phyloP scores from a whole-genome alignment of 495 filamentous ascomycete species.

The Pyrenopolyporus hunteri region DNA sequence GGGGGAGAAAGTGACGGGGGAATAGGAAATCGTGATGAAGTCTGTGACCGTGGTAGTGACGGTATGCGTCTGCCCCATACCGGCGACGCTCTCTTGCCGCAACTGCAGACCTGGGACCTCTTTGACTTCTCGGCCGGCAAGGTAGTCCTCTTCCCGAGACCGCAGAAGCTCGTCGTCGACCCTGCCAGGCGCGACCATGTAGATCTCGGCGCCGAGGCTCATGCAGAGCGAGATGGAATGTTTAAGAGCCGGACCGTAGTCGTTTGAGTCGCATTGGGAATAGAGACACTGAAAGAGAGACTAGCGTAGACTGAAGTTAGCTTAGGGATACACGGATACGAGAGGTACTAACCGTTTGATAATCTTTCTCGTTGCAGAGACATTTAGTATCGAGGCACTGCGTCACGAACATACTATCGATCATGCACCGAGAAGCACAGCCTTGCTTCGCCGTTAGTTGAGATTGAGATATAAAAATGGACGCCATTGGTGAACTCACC shows the following conservation, averaged over 20 bases:
- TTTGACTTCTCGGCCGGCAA: conserved; percentile 40
- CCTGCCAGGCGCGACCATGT: conserved; percentile 38
- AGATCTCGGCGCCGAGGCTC: conserved; percentile 38
- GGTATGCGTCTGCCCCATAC: conserved; percentile 14
- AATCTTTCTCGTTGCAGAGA: conserved; percentile 41
- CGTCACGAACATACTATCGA: conserved; percentile 42
- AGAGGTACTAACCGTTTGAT: conserved; percentile 28
- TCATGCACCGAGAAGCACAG: conserved; percentile 38
- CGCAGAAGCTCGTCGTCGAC: conserved; percentile 41
- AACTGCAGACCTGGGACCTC: conserved; percentile 37
- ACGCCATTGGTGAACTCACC: conserved; percentile 4
- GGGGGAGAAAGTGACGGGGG: conserved; percentile 14
- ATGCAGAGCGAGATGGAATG: conserved; percentile 39
- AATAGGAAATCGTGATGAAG: conserved; percentile 30
- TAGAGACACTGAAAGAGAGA: conserved; percentile 42
- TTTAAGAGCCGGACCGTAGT: conserved; percentile 38
- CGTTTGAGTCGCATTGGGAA: conserved; percentile 39
- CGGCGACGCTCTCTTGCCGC: conserved; percentile 35
- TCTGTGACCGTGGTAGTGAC: conserved; percentile 33
- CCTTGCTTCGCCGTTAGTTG: conserved; percentile 17
- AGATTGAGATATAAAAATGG: neutral
- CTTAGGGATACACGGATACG: neutral
- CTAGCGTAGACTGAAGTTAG: conserved; percentile 11
- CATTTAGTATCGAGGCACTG: conserved; percentile 40
- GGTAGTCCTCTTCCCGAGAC: conserved; percentile 44